Base-by-base conservation (phyloP, 257 asterid species). In the Solanum okadae region DNA sequence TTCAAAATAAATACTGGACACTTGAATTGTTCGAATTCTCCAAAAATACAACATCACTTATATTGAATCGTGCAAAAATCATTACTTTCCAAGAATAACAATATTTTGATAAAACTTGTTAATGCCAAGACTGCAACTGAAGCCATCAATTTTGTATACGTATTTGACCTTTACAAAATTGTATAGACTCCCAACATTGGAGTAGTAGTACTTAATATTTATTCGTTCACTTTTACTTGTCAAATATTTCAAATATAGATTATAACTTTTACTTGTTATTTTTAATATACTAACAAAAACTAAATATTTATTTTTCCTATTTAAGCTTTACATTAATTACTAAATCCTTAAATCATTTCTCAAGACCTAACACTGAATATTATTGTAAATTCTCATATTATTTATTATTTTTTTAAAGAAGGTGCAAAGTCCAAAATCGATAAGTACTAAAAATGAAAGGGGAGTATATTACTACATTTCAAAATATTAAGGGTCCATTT, bases 1-100 rank as follows among this genome's bases (percentile, higher is more conserved):
- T 14, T 25, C 22, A 14, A 70, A 70, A 16, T 6, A 3, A 18
- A 3, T 31, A 31, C 1, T 68, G 3, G 9, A 67, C 23, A 6
- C n/a, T 0, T 70, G 4, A 15, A 0, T 6, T 2, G 5, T 68
- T 70, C 0, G 6, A 6, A 31, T 35, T 8, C 1, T 71, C 5
- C 11, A 68, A 68, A 31, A 1, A 31, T 71, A 8, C 7, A 2
- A 29, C 12, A 1, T 5, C 35, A 27, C 4, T 25, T 5, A 1
- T 27, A 11, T 13, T 68, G 37, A 68, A 27, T 68, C 5, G 3
- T 27, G 12, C 34, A 25, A 25, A 59, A 67, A 27, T 27, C 20
- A 13, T 13, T 27, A 13, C 35, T 67, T 27, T 27, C 7, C 10
- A 70, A 70, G 76, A 18, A 22, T 29, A 22, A 2, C 12, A 14